These are phyloP conservation scores for Choanephora cucurbitarum DNA, from an alignment of 371 early-diverging fungal genomes.

Conservation along the genomic window DNA sequence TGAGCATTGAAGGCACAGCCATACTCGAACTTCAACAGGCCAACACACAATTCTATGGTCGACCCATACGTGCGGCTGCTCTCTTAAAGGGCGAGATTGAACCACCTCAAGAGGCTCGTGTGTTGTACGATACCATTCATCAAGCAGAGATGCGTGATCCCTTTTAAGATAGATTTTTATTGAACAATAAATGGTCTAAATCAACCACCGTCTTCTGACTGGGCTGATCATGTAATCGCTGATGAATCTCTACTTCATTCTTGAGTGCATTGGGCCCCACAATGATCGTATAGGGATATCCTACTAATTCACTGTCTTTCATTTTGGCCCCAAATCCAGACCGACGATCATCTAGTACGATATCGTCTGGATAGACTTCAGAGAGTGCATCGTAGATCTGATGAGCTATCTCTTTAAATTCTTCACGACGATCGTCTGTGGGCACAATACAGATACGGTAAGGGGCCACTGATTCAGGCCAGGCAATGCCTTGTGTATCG, in stretches of 20 bases:
- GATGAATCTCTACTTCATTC: slow-evolving; percentile 62
- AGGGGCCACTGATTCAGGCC: slow-evolving; percentile 80
- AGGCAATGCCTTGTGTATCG: slow-evolving; percentile 71
- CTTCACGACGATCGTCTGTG: slow-evolving; percentile 48
- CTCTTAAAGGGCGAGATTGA: slow-evolving; percentile 38
- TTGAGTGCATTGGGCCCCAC: slow-evolving; percentile 61
- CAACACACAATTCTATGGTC: slow-evolving; percentile 56
- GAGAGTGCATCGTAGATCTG: slow-evolving; percentile 46
- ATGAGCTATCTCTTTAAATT: slow-evolving; percentile 39
- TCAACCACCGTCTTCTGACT: slow-evolving; percentile 13
- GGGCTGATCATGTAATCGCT: slow-evolving; percentile 48
- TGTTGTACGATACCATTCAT: slow-evolving; percentile 42
- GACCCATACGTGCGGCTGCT: slow-evolving; percentile 52
- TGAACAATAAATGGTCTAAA: slow-evolving; percentile 1
- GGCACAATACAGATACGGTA: slow-evolving; percentile 68
- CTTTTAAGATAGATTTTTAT: slow-evolving; percentile 21
- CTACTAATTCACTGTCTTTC: slow-evolving; percentile 74
- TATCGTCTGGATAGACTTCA: slow-evolving; percentile 22
- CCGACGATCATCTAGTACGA: slow-evolving; percentile 65
- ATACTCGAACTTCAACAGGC: slow-evolving; percentile 58
- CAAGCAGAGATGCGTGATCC: slow-evolving; percentile 46
- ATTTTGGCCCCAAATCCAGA: slow-evolving; percentile 70
- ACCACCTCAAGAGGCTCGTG: slow-evolving; percentile 32
- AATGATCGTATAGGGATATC: slow-evolving; percentile 71
- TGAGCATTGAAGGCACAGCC: slow-evolving; percentile 59